Evolutionary conservation across 148 eudicot genomes (phyloP).

Genomic region (Rhododendron molle): DNA sequence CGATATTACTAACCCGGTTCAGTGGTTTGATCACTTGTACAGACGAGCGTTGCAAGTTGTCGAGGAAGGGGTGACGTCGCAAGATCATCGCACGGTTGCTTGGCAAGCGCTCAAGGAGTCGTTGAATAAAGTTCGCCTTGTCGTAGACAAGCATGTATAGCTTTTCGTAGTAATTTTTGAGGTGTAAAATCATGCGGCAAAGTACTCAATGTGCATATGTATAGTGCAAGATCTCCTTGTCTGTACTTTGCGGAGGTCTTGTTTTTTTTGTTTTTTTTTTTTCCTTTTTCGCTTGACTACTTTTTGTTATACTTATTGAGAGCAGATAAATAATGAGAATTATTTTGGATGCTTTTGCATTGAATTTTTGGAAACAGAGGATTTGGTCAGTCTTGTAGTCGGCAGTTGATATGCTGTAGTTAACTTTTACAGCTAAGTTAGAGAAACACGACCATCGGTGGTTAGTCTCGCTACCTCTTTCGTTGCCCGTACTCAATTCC

Average conservation of each 20-base stretch:
- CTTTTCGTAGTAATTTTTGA: neutral
- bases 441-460: neutral
- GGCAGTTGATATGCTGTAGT: no score
- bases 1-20: conserved; percentile 48
- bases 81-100: conserved; percentile 71
- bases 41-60: conserved; percentile 61
- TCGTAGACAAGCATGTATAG: conserved; percentile 41
- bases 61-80: conserved; percentile 63
- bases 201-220: neutral
- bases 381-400: neutral
- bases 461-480: neutral
- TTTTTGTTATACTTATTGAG: neutral
- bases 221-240: neutral
- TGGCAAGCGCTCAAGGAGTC: conserved; percentile 78
- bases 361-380: neutral
- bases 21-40: conserved; percentile 69
- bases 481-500: no score
- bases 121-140: conserved; percentile 59
- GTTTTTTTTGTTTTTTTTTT: neutral
- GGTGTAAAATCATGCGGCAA: neutral
- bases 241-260: neutral
- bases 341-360: neutral
- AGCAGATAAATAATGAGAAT: neutral
- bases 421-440: no score
- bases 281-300: neutral